phyloP scores from a whole-genome alignment of 805 yeast species.

The Yamadazyma tumulicola region DNA sequence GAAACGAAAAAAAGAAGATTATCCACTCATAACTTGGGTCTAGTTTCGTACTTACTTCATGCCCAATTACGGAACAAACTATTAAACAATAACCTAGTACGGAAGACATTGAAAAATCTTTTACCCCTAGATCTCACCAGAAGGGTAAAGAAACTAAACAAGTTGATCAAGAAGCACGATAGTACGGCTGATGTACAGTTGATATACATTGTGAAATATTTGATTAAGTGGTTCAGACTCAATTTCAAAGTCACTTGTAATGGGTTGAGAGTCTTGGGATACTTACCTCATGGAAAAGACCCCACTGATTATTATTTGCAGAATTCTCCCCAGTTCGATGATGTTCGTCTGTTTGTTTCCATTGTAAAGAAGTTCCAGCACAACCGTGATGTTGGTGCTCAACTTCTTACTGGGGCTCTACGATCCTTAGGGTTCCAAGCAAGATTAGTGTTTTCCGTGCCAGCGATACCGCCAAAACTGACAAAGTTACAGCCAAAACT shows the following conservation, averaged over 20 bases:
- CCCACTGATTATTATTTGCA: conserved; percentile 20
- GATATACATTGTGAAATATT: conserved; percentile 27
- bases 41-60: conserved; percentile 21
- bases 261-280: conserved; percentile 29
- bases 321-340: conserved; percentile 12
- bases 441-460: conserved; percentile 30
- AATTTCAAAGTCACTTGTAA: conserved; percentile 26
- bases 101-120: conserved; percentile 19
- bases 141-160: conserved; percentile 16
- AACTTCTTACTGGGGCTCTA: conserved; percentile 26
- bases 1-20: conserved; percentile 7
- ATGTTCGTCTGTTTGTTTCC: conserved; percentile 9
- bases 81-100: conserved; percentile 17
- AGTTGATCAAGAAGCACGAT: conserved; percentile 3
- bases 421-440: conserved; percentile 27
- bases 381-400: conserved; percentile 34
- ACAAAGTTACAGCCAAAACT: conserved; percentile 22
- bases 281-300: conserved; percentile 14
- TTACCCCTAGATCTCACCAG: conserved; percentile 20
- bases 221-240: conserved; percentile 31
- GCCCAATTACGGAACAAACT: conserved; percentile 19
- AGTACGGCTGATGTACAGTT: conserved; percentile 16
- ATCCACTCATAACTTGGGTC: conserved; percentile 19
- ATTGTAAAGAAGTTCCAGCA: conserved; percentile 21
- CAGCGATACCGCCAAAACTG: conserved; percentile 17